Conservation (phyloP, 169 alveolate species). For the Ophryocystis elektroscirrha region DNA sequence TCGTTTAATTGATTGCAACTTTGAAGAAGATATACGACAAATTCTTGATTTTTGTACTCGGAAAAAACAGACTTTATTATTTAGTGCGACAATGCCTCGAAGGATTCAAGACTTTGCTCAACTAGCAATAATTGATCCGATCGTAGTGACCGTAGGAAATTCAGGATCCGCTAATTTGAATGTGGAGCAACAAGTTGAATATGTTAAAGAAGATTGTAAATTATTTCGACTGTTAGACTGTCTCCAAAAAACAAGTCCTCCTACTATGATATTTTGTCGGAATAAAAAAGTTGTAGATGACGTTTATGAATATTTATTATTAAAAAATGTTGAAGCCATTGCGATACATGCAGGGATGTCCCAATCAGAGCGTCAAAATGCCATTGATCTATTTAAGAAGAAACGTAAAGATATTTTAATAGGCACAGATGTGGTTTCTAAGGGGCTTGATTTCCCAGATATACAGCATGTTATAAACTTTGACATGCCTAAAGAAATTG, state of each 20-base stretch:
- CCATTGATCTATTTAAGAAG: constrained; percentile 45
- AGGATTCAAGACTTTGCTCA: not conserved
- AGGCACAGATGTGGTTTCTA: constrained; percentile 84
- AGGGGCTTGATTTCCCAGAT: constrained; percentile 87
- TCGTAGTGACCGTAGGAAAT: not conserved
- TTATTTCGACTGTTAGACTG: constrained; percentile 52
- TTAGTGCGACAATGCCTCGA: constrained; percentile 91
- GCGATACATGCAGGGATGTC: constrained; percentile 70
- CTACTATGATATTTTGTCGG: constrained; percentile 74
- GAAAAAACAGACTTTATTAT: constrained; percentile 73
- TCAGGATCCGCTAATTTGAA: constrained; percentile 63
- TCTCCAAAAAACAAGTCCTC: constrained; percentile 78
- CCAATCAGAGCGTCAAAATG: constrained; percentile 54
- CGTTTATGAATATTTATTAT: constrained; percentile 61
- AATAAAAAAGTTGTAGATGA: constrained; percentile 78
- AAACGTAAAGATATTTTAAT: constrained; percentile 51
- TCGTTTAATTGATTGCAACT: constrained; percentile 64
- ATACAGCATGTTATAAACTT: constrained; percentile 86
- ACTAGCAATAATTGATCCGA: not conserved
- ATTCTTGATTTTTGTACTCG: constrained; percentile 63
- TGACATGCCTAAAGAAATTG: constrained; percentile 91
- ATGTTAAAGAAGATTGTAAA: constrained; percentile 68
- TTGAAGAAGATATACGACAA: constrained; percentile 81
- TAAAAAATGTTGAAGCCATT: constrained; percentile 57
- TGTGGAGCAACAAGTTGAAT: constrained; percentile 70